These are phyloP conservation scores for Aegle marmelos DNA, from an alignment of 345 rosid species.

Conservation along the genomic window DNA sequence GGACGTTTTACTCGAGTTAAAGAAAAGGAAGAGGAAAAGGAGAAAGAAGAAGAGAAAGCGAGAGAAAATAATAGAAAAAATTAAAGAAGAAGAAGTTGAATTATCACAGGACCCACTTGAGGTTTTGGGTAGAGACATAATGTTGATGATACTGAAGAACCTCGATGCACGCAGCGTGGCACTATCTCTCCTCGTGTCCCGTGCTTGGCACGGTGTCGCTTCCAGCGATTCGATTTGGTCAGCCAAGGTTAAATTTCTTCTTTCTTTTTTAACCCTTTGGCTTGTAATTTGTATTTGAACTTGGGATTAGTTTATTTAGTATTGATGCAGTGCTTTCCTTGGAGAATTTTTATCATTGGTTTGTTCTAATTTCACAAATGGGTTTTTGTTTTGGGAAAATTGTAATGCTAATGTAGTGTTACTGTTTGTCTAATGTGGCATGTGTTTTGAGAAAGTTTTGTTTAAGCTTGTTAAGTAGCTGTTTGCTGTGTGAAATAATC, in stretches of 20 bases:
- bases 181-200: conserved; percentile 50
- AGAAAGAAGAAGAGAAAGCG: conserved; percentile 14
- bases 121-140: conserved; percentile 52
- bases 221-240: conserved; percentile 51
- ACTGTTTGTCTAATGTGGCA: no score
- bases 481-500: background rate
- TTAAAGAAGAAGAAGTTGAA: background rate
- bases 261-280: background rate
- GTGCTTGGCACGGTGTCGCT: conserved; percentile 52
- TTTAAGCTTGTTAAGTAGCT: background rate
- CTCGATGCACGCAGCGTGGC: conserved; percentile 74
- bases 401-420: background rate
- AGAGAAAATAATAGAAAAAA: conserved; percentile 14
- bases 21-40: conserved; percentile 11
- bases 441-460: no score
- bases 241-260: conserved; percentile 33
- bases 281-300: background rate
- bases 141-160: conserved; percentile 45
- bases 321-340: background rate
- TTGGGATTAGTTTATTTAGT: background rate
- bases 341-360: background rate
- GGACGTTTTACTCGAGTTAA: background rate
- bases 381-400: background rate
- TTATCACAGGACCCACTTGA: conserved; percentile 40
- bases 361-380: background rate